Percentiles rank a stretch among this genome's conserved stretches.
These are phyloP conservation scores for Pythium aphanidermatum DNA, from an alignment of 352 stramenopile species.

Conservation along the genomic window DNA sequence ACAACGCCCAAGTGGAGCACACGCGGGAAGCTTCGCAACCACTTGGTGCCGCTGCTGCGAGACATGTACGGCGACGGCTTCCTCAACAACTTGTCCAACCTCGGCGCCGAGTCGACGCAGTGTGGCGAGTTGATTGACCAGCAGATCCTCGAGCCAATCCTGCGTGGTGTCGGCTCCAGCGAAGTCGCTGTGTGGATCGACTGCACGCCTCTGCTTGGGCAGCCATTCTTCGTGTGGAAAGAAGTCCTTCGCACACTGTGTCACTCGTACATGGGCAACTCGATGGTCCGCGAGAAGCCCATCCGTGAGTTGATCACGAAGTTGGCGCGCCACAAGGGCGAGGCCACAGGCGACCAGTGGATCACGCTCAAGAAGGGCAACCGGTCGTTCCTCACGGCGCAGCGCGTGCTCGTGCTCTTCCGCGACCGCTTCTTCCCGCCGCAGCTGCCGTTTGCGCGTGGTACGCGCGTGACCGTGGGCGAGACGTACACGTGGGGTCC, in stretches of 20 bases:
- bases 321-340: conserved; percentile 37
- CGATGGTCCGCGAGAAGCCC: conserved; percentile 82
- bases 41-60: conserved; percentile 90
- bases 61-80: conserved; percentile 94
- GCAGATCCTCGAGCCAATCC: conserved; percentile 51
- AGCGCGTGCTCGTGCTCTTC: conserved; percentile 71
- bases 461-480: conserved; percentile 19
- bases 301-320: conserved; percentile 73
- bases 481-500: conserved; percentile 49
- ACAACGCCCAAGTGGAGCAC: conserved; percentile 96
- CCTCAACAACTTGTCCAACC: conserved; percentile 71
- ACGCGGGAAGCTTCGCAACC: conserved; percentile 93
- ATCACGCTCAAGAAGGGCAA: conserved; percentile 83
- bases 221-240: conserved; percentile 86
- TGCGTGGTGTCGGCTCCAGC: conserved; percentile 47
- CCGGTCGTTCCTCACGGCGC: conserved; percentile 63
- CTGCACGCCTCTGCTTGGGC: conserved; percentile 36
- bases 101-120: conserved; percentile 76
- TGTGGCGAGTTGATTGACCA: conserved; percentile 61
- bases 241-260: conserved; percentile 79
- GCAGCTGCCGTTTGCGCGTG: conserved; percentile 15
- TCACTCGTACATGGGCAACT: conserved; percentile 72
- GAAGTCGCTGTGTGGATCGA: conserved; percentile 69
- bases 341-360: conserved; percentile 47
- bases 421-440: conserved; percentile 65